These are phyloP conservation scores for Globisporangium viniferum DNA, from an alignment of 352 stramenopile genomes.

Conservation along the genomic window DNA sequence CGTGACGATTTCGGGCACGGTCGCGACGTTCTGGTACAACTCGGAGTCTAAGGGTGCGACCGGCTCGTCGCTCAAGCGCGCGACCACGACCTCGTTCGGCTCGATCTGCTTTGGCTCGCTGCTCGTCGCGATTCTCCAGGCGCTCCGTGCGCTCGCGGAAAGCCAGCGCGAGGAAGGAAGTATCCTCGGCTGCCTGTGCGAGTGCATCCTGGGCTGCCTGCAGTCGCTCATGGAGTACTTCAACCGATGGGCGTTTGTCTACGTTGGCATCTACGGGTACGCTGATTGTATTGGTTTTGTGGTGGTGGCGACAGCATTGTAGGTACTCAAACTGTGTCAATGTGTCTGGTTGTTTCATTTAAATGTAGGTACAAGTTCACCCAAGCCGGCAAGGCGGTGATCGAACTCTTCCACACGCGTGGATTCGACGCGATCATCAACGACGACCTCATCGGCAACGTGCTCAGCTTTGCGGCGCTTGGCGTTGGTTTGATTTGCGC, in stretches of 20 bases:
- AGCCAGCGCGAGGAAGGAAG: slow-evolving; percentile 69
- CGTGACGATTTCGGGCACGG: slow-evolving; percentile 89
- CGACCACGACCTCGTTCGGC: slow-evolving; percentile 91
- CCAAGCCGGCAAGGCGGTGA: slow-evolving; percentile 90
- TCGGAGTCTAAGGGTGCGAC: slow-evolving; percentile 84
- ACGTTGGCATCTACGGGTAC: slow-evolving; percentile 89
- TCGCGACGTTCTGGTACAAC: slow-evolving; percentile 96
- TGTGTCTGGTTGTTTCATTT: not conserved
- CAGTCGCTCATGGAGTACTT: slow-evolving; percentile 91
- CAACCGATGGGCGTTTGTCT: slow-evolving; percentile 94
- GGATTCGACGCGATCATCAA: slow-evolving; percentile 97
- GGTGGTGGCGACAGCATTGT: not conserved
- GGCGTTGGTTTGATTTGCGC: slow-evolving; percentile 84
- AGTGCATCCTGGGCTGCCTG: slow-evolving; percentile 82
- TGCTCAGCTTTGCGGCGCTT: slow-evolving; percentile 89
- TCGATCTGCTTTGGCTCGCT: slow-evolving; percentile 96
- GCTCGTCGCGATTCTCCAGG: slow-evolving; percentile 92
- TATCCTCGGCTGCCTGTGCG: slow-evolving; percentile 67
- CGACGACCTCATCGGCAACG: slow-evolving; percentile 92
- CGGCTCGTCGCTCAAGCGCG: slow-evolving; percentile 75
- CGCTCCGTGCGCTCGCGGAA: slow-evolving; percentile 76
- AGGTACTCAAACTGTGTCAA: not conserved
- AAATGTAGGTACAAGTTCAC: slow-evolving; percentile 88
- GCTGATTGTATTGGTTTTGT: not conserved
- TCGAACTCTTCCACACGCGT: slow-evolving; percentile 90